Evolutionary conservation across 441 rosid genomes (phyloP), one percentile per base, ranked within the genome.

Genomic region (Biscutella laevigata): DNA sequence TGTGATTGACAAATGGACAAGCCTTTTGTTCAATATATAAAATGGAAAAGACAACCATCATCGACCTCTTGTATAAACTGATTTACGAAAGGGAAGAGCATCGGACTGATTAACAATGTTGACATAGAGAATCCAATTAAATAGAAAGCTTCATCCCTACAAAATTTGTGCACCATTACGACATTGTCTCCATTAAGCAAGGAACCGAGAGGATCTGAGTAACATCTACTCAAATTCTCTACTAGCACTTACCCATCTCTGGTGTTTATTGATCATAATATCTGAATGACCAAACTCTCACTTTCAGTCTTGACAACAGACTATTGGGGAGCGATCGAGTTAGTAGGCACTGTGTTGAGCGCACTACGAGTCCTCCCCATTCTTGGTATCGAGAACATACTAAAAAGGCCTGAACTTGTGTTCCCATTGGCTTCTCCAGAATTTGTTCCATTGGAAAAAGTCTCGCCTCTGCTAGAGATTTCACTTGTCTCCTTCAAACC

Each of bases 301-400:
- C 47, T n/a, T 43, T 48, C 9, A n/a, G 33, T 49, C 25, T 26
- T 14, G 58, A 40, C 51, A 48, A 11, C 35, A 41, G 19, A 12
- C 48, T 61, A 61, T 29, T 55, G 57, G 35, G 58, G 73, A 39
- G 59, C 69, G 37, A 67, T 44, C 9, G 79, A 65, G 54, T 62
- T 55, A 17, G 62, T 42, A 57, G 67, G 64, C 29, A 83, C 70
- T 7, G 81, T 47, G 57, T 43, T 76, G 32, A 78, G 57, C 46
- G 72, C 77, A 36, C 86, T 80, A 41, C 64, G 66, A 0, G 78
- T 70, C 66, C 89, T 83, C 5, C 34, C 40, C 22, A 86, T 48
- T 41, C 76, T 60, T 11, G 77, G 33, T 10, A 70, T 47, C 1
- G 35, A 52, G 29, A 54, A 50, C 53, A 71, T 29, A 38, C 80